Percentiles rank a stretch among this genome's conserved stretches.
Conservation (phyloP, 352 stramenopile genomes). For the Phytophthora chlamydospora region DNA sequence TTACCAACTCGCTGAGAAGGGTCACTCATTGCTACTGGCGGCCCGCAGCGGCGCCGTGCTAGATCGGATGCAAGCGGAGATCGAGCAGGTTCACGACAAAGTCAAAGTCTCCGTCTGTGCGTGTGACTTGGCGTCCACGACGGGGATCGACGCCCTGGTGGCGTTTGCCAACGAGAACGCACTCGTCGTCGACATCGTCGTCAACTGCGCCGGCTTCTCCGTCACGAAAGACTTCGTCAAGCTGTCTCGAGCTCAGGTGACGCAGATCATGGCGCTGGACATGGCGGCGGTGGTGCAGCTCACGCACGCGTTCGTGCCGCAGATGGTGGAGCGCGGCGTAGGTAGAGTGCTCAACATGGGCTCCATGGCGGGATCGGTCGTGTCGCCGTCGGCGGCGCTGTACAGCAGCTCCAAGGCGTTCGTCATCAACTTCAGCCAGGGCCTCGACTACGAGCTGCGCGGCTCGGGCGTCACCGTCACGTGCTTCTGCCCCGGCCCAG, state of each 20-base stretch:
- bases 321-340: conserved; percentile 67
- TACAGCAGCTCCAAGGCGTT: conserved; percentile 79
- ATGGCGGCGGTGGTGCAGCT: conserved; percentile 56
- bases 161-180: conserved; percentile 49
- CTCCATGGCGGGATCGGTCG: conserved; percentile 56
- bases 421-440: conserved; percentile 70
- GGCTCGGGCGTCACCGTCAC: conserved; percentile 68
- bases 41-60: conserved; percentile 54
- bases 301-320: conserved; percentile 59
- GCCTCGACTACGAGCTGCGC: conserved; percentile 75
- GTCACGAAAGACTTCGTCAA: conserved; percentile 42
- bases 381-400: conserved; percentile 58
- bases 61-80: conserved; percentile 57
- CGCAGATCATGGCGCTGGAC: conserved; percentile 67
- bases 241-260: conserved; percentile 39
- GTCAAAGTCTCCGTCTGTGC: conserved; percentile 48
- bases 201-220: conserved; percentile 75
- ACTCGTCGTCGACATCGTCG: conserved; percentile 69
- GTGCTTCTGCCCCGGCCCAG: conserved; percentile 60
- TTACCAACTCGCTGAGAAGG: conserved; percentile 64
- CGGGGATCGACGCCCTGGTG: conserved; percentile 46
- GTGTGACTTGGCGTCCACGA: conserved; percentile 49
- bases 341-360: conserved; percentile 84
- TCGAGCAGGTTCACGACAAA: conserved; percentile 46
- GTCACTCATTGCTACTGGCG: conserved; percentile 66